Base-by-base conservation (phyloP, 1,284 basidiomycete species). In the Melampsora americana region DNA sequence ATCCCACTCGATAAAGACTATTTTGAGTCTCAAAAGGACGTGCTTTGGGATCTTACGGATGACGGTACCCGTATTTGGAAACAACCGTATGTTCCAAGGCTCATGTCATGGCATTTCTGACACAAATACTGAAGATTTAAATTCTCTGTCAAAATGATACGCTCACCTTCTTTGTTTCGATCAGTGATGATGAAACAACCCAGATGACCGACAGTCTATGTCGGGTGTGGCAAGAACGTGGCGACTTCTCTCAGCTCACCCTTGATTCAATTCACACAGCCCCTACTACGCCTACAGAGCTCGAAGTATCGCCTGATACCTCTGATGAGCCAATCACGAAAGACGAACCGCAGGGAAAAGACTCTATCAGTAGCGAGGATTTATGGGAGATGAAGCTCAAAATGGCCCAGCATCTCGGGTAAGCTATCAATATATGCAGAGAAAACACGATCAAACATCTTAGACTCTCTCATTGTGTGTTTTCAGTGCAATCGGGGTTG, bases 301-400 rank as follows among this genome's bases (percentile, higher is more conserved):
- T 75, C 4, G 56, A 75, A 42, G 26, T 18, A 12, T 6, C 23
- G 1, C 9, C 44, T 39, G 66, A 68, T n/a, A 9, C 20, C 30
- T 59, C 44, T n/a, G 42, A 61, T 6, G 28, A 30, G 23, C 20
- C 68, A 20, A 26, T 6, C 18, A 39, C 60, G 11, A 35, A 56
- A 50, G 44, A 62, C 30, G 30, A 30, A 66, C 48, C 32, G 4
- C 16, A 66, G 35, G 16, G 46, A 16, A 35, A 35, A 18, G 64
- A 74, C 28, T 46, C 73, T 6, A 68, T 75, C 9, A 75, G 65
- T 16, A 56, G 59, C 23, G 56, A 75, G 5, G 59, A 68, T 56
- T 62, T 75, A 28, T 75, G 73, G 73, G 73, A 75, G 12, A 68
- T 75, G 73, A 75, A 65, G 66, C 53, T 68, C 56, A 32, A 75